Evolutionary conservation across 1,139 yeast species (phyloP), one percentile per base, ranked within the genome.

Genomic region (Pneumocystis murina): DNA sequence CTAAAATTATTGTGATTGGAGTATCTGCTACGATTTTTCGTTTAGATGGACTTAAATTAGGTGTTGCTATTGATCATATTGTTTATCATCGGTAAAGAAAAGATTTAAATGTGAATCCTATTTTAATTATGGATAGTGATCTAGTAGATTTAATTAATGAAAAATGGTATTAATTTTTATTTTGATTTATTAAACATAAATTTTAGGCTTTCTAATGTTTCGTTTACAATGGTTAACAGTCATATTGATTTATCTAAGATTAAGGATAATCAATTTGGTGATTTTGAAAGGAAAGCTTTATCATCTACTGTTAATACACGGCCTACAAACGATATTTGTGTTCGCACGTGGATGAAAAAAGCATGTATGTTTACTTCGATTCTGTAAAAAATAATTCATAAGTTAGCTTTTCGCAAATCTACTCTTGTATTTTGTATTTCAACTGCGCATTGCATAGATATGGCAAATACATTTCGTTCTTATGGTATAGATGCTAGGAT

Each of bases 11-110:
- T 8, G 83, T 89, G 0, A 77, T 89, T 24, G 97, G 97, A 1
- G 88, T 92, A 70, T 86, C 96, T 7, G 97, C 97, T 0, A 91
- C 98, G 0, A 72, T 85, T 67, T 78, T 71, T 68, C 69, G 98
- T 64, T 80, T 82, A 38, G 97, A 91, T 72, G 84, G 82, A 0
- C 75, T 78, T 62, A 78, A 85, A 0, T 75, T 92, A 60, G 81
- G 82, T 3, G 71, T 75, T 3, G 82, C 83, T 0, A 84, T 89
- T 74, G 94, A 91, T 69, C 81, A 87, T 66, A 80, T 91, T 39
- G 94, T 86, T 0, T 90, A 79, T 70, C 87, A 87, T 70, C 78
- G 86, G 68, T 82, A 79, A 10, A 59, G 35, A 33, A 62, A 24
- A 17, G 57, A 36, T 41, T 59, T 10, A 55, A 54, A 62, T 33